These are phyloP conservation scores for Gossypium lobatum DNA, from an alignment of 441 rosid species.

Conservation along the genomic window DNA sequence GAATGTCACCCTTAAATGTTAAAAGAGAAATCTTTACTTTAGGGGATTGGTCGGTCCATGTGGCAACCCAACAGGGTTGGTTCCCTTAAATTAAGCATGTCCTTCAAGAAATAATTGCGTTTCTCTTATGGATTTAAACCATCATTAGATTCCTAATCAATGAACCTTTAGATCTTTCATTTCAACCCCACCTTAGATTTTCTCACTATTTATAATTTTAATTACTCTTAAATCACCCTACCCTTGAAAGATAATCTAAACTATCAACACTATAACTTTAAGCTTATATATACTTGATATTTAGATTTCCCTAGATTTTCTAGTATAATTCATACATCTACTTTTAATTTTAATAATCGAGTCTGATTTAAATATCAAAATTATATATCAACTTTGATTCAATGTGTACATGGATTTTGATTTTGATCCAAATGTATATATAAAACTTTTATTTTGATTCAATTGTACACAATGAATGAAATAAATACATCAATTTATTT, in stretches of 20 bases:
- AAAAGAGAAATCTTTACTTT: not conserved
- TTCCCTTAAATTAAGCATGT: conserved; percentile 6
- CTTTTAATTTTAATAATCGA: too few relatives aligned
- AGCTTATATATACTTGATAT: not conserved
- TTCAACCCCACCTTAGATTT: conserved; percentile 7
- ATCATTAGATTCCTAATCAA: conserved; percentile 3
- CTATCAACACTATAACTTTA: not conserved
- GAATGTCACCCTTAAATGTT: too few relatives aligned
- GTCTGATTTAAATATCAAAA: too few relatives aligned
- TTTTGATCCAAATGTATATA: too few relatives aligned
- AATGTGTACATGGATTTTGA: too few relatives aligned
- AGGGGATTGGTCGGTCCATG: not conserved
- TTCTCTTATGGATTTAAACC: not conserved
- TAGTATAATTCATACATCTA: too few relatives aligned
- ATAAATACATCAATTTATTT: too few relatives aligned
- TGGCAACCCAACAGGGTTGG: not conserved
- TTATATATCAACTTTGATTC: too few relatives aligned
- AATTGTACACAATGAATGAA: too few relatives aligned
- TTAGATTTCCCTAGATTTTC: not conserved
- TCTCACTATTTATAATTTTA: not conserved
- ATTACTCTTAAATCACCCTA: not conserved
- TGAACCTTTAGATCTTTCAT: conserved; percentile 6
- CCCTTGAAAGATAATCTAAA: not conserved
- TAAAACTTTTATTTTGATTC: too few relatives aligned
- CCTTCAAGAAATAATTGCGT: not conserved